Percentiles rank a stretch among this genome's conserved stretches.
phyloP scores from a whole-genome alignment of 495 filamentous ascomycete species.

The Talaromyces thailandensis region DNA sequence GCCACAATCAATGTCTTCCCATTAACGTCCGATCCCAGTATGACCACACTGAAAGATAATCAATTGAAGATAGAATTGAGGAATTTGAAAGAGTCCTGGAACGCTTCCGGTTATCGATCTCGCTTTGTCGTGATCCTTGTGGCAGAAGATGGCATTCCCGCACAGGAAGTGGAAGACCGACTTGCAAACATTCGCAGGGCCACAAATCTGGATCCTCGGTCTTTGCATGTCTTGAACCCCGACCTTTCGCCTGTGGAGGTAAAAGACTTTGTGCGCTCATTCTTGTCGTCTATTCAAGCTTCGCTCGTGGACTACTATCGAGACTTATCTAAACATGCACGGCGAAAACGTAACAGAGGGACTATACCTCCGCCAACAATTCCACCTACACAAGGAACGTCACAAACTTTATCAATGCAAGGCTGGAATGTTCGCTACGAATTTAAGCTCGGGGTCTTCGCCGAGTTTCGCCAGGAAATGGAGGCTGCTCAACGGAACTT shows the following conservation, averaged over 20 bases:
- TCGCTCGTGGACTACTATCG: slow-evolving; percentile 74
- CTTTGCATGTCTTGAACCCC: slow-evolving; percentile 66
- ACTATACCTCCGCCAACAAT: slow-evolving; percentile 70
- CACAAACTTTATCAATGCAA: slow-evolving; percentile 69
- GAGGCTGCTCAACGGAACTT: slow-evolving; percentile 75
- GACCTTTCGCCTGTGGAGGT: slow-evolving; percentile 52
- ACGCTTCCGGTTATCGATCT: slow-evolving; percentile 61
- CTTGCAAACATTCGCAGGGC: slow-evolving; percentile 63
- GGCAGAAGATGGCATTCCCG: slow-evolving; percentile 51
- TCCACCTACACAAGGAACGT: slow-evolving; percentile 74
- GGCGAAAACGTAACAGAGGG: slow-evolving; percentile 72
- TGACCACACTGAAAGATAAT: slow-evolving; percentile 69
- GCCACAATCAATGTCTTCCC: slow-evolving; percentile 69
- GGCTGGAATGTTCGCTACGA: slow-evolving; percentile 91
- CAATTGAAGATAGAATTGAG: slow-evolving; percentile 84
- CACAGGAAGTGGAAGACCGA: slow-evolving; percentile 63
- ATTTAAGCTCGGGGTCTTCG: slow-evolving; percentile 82
- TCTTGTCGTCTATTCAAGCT: slow-evolving; percentile 52
- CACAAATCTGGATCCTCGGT: slow-evolving; percentile 71
- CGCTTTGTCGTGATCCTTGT: slow-evolving; percentile 69
- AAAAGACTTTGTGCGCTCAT: slow-evolving; percentile 52
- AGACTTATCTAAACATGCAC: slow-evolving; percentile 77
- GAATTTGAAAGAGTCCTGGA: slow-evolving; percentile 54
- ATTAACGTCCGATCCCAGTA: slow-evolving; percentile 58
- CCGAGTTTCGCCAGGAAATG: slow-evolving; percentile 85